Evolutionary conservation across 345 rosid species (phyloP).

Genomic region (Hypericum perforatum): DNA sequence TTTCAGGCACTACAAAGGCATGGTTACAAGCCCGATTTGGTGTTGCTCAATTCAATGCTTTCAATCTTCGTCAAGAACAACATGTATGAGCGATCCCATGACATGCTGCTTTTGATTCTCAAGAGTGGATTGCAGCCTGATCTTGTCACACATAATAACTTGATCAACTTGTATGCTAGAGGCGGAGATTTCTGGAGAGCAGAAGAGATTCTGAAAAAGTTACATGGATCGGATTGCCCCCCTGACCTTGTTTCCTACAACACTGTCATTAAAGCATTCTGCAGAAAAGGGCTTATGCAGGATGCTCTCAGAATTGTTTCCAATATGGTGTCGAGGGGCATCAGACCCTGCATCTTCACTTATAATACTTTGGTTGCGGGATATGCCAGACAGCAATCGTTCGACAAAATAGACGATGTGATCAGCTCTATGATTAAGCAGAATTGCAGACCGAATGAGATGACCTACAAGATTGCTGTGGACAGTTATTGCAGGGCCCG

Average conservation of each 20-base stretch:
- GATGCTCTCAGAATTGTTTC: slow-evolving; percentile 68
- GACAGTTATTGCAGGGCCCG: slow-evolving; percentile 74
- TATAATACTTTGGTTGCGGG: slow-evolving; percentile 75
- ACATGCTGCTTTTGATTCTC: slow-evolving; percentile 40
- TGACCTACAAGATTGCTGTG: slow-evolving; percentile 77
- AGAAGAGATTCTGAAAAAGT: slow-evolving; percentile 54
- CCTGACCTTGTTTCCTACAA: slow-evolving; percentile 81
- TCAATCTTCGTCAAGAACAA: slow-evolving; percentile 61
- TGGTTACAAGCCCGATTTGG: slow-evolving; percentile 78
- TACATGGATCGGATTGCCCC: slow-evolving; percentile 33
- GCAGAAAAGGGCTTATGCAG: slow-evolving; percentile 74
- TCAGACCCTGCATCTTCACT: slow-evolving; percentile 76
- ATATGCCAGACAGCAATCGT: slow-evolving; percentile 58
- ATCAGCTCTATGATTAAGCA: slow-evolving; percentile 62
- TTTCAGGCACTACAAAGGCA: slow-evolving; percentile 42
- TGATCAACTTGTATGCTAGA: slow-evolving; percentile 88
- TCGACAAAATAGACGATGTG: slow-evolving; percentile 53
- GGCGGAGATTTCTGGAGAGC: slow-evolving; percentile 80
- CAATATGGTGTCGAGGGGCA: slow-evolving; percentile 57
- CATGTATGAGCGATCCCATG: slow-evolving; percentile 49
- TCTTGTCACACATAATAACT: slow-evolving; percentile 75
- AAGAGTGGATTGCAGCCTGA: slow-evolving; percentile 61
- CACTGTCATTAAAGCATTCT: slow-evolving; percentile 89
- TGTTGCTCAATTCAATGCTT: slow-evolving; percentile 67
- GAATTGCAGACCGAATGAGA: slow-evolving; percentile 58